phyloP scores from a whole-genome alignment of 345 rosid genomes.

The Populus simonii region DNA sequence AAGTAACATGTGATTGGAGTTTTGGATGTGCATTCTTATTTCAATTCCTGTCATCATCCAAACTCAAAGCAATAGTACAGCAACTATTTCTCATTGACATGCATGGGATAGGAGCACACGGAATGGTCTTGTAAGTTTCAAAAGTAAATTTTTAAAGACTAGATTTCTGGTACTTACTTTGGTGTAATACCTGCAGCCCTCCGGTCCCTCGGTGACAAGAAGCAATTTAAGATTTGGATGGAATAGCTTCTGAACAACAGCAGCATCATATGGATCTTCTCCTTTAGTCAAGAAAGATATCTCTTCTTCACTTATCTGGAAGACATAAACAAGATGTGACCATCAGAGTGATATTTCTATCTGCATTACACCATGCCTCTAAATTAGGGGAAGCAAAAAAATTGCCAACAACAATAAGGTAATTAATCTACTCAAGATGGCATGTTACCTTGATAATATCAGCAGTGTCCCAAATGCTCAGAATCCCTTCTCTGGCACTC shows the following conservation, averaged over 20 bases:
- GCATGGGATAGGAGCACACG: not conserved
- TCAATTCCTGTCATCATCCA: not conserved
- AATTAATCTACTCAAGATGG: not conserved
- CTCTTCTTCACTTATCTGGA: constrained; percentile 90
- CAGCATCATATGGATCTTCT: constrained; percentile 89
- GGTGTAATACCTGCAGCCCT: constrained; percentile 92
- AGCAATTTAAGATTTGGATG: constrained; percentile 82
- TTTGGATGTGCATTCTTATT: not conserved
- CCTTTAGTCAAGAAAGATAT: constrained; percentile 77
- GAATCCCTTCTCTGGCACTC: constrained; percentile 76
- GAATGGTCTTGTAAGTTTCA: not conserved
- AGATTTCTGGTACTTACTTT: constrained; percentile 44
- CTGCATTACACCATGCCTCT: not conserved
- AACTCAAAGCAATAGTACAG: not conserved
- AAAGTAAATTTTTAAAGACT: not conserved
- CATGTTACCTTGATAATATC: constrained; percentile 74
- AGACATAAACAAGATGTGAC: constrained; percentile 2
- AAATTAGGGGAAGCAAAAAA: not conserved
- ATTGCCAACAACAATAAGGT: not conserved
- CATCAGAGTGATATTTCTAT: not conserved
- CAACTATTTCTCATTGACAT: not conserved
- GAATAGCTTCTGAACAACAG: constrained; percentile 64
- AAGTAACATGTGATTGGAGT: not conserved
- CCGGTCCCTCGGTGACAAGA: constrained; percentile 81
- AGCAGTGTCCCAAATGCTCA: constrained; percentile 83